Evolutionary conservation across 495 filamentous ascomycete genomes (phyloP).

Genomic region (Daldinia bambusicola): DNA sequence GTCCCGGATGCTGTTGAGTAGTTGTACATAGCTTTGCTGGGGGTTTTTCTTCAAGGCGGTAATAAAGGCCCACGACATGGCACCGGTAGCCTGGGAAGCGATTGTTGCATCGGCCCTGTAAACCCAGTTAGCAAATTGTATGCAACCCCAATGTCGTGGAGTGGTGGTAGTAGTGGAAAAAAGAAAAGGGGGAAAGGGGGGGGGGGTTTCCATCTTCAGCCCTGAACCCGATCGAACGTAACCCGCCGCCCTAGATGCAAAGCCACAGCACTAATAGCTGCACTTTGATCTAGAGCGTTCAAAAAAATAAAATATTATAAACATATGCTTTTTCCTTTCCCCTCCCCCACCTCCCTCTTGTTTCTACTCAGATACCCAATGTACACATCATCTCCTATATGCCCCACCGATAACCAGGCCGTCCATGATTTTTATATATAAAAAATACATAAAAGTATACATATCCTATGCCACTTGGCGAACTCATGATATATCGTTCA

Average conservation of each 20-base stretch:
- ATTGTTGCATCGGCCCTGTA: conserved; percentile 70
- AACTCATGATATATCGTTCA: conserved; percentile 2
- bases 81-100: conserved; percentile 88
- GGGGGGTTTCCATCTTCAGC: neutral
- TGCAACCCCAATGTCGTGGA: neutral
- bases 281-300: conserved; percentile 55
- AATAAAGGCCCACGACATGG: conserved; percentile 99
- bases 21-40: conserved; percentile 95
- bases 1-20: conserved; percentile 94
- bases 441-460: conserved; percentile 17
- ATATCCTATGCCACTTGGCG: conserved; percentile 9
- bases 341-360: neutral
- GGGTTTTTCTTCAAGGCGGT: conserved; percentile 94
- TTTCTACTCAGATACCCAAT: conserved; percentile 13
- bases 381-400: neutral
- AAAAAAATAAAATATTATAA: conserved; percentile 40
- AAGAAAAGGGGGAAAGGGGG: neutral
- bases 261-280: conserved; percentile 50
- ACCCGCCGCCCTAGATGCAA: conserved; percentile 65
- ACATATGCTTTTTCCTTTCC: conserved; percentile 1
- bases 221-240: conserved; percentile 57
- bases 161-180: neutral
- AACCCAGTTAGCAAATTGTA: conserved; percentile 7
- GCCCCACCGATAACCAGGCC: conserved; percentile 1
- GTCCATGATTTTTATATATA: neutral